Percentiles rank a stretch among this genome's conserved stretches.
Conservation (phyloP, 2,329 filamentous ascomycete genomes). For the Plectosphaerella plurivora region DNA sequence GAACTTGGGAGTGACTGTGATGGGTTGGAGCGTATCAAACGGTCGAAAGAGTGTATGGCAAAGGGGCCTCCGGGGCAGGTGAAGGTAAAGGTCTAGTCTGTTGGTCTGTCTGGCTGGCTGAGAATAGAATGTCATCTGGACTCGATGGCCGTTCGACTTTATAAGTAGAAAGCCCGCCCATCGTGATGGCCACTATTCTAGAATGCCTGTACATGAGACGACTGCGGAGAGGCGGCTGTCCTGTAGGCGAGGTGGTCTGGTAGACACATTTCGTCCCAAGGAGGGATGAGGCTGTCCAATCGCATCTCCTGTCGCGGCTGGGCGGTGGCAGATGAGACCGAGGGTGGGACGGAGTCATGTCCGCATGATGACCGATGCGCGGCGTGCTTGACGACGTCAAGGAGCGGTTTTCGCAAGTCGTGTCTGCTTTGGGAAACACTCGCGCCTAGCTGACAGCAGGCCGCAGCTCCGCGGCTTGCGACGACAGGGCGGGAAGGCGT, state of each 20-base stretch:
- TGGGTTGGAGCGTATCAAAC: constrained; percentile 1
- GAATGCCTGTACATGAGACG: not conserved
- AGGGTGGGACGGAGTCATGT: not conserved
- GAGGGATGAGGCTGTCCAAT: constrained; percentile 1
- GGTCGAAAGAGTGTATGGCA: not conserved
- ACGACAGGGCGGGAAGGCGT: too few relatives aligned
- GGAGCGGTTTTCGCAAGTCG: not conserved
- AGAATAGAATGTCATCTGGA: not conserved
- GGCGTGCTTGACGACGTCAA: not conserved
- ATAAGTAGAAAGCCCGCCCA: not conserved
- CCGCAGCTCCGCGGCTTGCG: constrained; percentile 2
- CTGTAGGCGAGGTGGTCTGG: not conserved
- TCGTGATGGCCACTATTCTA: not conserved
- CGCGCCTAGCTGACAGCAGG: constrained; percentile 23
- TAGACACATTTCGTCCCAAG: constrained; percentile 1
- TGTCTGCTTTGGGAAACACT: not conserved
- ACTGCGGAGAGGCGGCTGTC: not conserved
- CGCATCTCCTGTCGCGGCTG: not conserved
- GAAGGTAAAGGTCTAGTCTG: not conserved
- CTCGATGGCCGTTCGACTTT: not conserved
- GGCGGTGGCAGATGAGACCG: not conserved
- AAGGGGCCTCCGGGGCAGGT: constrained; percentile 9
- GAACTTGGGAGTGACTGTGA: not conserved
- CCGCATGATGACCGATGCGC: not conserved
- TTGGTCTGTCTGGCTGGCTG: constrained; percentile 1